These are phyloP conservation scores for Pseudopithomyces maydicus DNA, from an alignment of 2,329 filamentous ascomycete species.

Conservation along the genomic window DNA sequence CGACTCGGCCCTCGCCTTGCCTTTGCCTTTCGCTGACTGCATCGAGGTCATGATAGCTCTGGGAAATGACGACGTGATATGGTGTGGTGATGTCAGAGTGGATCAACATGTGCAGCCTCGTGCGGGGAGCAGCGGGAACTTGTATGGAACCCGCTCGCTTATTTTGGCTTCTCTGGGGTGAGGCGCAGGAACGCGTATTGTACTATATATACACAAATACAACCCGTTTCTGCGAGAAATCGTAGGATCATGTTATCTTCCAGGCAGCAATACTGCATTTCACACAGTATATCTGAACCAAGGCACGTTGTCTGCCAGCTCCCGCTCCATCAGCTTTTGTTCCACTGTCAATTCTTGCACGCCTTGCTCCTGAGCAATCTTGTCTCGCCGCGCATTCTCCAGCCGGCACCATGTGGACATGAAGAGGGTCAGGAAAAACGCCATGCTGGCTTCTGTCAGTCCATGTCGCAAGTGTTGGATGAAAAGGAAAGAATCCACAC, in stretches of 20 bases:
- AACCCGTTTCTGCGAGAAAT: background rate
- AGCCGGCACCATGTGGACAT: conserved; percentile 64
- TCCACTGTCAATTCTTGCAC: conserved; percentile 57
- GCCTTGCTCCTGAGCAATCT: conserved; percentile 50
- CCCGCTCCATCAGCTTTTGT: conserved; percentile 58
- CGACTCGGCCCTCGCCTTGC: background rate
- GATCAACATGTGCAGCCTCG: background rate
- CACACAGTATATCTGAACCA: conserved; percentile 46
- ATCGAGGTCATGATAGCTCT: background rate
- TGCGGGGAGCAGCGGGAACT: background rate
- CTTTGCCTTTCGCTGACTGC: background rate
- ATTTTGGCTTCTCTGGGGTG: background rate
- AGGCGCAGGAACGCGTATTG: background rate
- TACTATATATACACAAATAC: background rate
- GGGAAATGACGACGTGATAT: background rate
- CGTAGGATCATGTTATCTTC: background rate
- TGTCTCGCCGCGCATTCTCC: conserved; percentile 62
- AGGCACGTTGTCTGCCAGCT: conserved; percentile 62
- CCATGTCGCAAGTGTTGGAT: too few species aligned
- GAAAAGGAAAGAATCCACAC: background rate
- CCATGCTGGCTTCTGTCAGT: conserved; percentile 45
- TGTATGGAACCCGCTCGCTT: conserved; percentile 3
- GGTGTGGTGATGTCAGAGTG: background rate
- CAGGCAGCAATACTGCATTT: background rate
- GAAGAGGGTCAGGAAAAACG: conserved; percentile 55